phyloP scores from a whole-genome alignment of 2,329 filamentous ascomycete species.

The Claviceps humidiphila region DNA sequence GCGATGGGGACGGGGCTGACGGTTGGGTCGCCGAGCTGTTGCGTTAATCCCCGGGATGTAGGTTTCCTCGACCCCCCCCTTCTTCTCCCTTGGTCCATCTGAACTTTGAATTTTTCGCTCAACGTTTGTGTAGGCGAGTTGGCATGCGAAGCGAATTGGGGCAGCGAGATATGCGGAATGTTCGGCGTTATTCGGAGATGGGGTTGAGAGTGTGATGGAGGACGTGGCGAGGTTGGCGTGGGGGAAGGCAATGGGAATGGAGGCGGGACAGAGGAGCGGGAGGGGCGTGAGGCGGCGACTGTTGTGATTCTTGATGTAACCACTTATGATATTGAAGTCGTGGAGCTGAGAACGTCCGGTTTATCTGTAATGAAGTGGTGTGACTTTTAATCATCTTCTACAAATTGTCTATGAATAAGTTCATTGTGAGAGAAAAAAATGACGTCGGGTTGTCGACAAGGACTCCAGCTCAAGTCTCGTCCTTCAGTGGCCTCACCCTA shows the following conservation, averaged over 20 bases:
- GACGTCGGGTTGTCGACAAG: neutral
- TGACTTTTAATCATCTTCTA: too few species aligned
- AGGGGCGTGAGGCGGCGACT: neutral
- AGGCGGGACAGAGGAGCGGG: neutral
- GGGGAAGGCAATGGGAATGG: slow-evolving; percentile 7
- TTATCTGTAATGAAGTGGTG: too few species aligned
- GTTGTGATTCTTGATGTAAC: neutral
- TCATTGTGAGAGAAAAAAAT: neutral
- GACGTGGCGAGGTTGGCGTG: slow-evolving; percentile 13
- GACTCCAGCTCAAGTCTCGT: neutral
- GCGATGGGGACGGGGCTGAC: slow-evolving; percentile 1
- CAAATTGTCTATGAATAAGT: too few species aligned
- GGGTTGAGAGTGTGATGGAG: slow-evolving; percentile 18
- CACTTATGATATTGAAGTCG: too few species aligned
- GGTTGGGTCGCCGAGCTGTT: slow-evolving; percentile 13
- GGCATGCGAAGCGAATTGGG: slow-evolving; percentile 18
- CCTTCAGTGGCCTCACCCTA: neutral
- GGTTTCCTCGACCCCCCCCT: neutral
- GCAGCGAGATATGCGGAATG: slow-evolving; percentile 21
- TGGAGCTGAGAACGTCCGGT: too few species aligned
- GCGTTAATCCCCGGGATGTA: slow-evolving; percentile 18
- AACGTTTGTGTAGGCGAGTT: slow-evolving; percentile 14
- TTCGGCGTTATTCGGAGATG: slow-evolving; percentile 23
- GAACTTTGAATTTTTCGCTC: neutral
- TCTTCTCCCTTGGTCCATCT: neutral